Percentiles rank a stretch among this genome's conserved stretches.
Evolutionary conservation across 1,284 basidiomycete species (phyloP).

Genomic region (Tausonia pullulans): DNA sequence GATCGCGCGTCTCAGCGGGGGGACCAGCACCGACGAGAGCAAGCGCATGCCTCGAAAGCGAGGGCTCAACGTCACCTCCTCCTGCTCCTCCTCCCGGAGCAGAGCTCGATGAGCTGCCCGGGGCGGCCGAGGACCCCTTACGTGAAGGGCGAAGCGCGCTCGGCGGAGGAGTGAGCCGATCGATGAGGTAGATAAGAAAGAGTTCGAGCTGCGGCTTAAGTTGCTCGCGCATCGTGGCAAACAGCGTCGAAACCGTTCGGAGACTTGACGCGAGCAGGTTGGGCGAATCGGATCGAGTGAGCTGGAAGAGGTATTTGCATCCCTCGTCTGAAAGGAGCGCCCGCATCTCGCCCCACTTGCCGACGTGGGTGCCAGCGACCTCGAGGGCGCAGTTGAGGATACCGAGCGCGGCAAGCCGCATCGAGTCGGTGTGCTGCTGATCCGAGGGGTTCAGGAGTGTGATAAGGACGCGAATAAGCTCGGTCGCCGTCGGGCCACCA

Average conservation of each 20-base stretch:
- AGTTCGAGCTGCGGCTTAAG: conserved; percentile 96
- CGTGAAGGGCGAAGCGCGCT: conserved; percentile 34
- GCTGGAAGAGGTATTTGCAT: conserved; percentile 91
- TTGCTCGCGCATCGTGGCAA: conserved; percentile 74
- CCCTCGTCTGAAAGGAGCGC: conserved; percentile 55
- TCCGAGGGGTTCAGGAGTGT: conserved; percentile 92
- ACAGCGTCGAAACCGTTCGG: conserved; percentile 74
- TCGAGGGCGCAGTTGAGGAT: conserved; percentile 87
- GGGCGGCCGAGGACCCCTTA: conserved; percentile 32
- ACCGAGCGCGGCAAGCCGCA: conserved; percentile 75
- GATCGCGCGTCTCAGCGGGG: conserved; percentile 74
- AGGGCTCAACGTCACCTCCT: conserved; percentile 34
- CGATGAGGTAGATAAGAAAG: conserved; percentile 85
- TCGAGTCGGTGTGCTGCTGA: conserved; percentile 91
- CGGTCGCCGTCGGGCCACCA: conserved; percentile 83
- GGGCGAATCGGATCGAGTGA: conserved; percentile 78
- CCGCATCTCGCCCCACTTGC: conserved; percentile 42
- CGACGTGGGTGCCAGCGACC: conserved; percentile 63
- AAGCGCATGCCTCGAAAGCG: conserved; percentile 41
- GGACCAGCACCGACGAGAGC: conserved; percentile 35
- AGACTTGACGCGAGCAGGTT: conserved; percentile 67
- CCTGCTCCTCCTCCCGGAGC: too few relatives aligned
- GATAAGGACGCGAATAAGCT: conserved; percentile 85
- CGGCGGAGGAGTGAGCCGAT: conserved; percentile 60
- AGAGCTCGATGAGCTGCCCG: too few relatives aligned